Percentiles rank a stretch among this genome's conserved stretches.
Evolutionary conservation across 2,329 filamentous ascomycete genomes (phyloP).

Genomic region (Fusarium gaditjirri): DNA sequence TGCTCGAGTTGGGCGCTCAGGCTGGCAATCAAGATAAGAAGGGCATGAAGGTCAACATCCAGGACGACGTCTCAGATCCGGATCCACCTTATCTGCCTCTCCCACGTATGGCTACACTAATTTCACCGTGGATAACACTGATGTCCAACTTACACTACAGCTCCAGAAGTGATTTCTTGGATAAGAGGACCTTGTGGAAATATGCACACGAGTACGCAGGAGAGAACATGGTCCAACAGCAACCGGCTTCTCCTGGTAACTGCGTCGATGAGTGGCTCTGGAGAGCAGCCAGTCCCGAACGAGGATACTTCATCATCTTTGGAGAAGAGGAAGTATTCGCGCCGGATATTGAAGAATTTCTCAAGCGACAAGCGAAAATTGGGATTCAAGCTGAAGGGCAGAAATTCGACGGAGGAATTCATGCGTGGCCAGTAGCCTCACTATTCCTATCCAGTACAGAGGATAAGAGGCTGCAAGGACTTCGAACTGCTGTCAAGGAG

Average conservation of each 20-base stretch:
- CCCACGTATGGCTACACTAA: slow-evolving; percentile 71
- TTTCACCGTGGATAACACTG: slow-evolving; percentile 84
- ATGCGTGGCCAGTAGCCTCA: slow-evolving; percentile 83
- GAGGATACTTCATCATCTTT: slow-evolving; percentile 76
- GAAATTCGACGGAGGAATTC: slow-evolving; percentile 74
- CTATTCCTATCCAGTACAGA: slow-evolving; percentile 63
- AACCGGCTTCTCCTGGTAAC: slow-evolving; percentile 71
- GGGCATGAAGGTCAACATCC: slow-evolving; percentile 13
- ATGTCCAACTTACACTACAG: slow-evolving; percentile 74
- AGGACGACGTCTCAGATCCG: slow-evolving; percentile 25
- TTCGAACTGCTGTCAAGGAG: slow-evolving; percentile 55
- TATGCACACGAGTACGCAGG: slow-evolving; percentile 76
- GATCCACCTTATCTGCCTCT: slow-evolving; percentile 42
- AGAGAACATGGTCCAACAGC: slow-evolving; percentile 50
- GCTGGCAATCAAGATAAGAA: slow-evolving; percentile 35
- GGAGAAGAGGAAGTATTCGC: slow-evolving; percentile 83
- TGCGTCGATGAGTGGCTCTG: slow-evolving; percentile 75
- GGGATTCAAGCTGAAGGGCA: slow-evolving; percentile 65
- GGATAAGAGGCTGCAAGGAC: slow-evolving; percentile 63
- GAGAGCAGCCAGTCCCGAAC: slow-evolving; percentile 71
- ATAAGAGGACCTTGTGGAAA: slow-evolving; percentile 70
- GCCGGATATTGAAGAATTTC: slow-evolving; percentile 72
- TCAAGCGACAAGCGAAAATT: slow-evolving; percentile 64
- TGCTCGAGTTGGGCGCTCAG: slow-evolving; percentile 70
- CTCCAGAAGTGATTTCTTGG: slow-evolving; percentile 80